Evolutionary conservation across 139 green algal genomes (phyloP).

Genomic region (Dunaliella primolecta): DNA sequence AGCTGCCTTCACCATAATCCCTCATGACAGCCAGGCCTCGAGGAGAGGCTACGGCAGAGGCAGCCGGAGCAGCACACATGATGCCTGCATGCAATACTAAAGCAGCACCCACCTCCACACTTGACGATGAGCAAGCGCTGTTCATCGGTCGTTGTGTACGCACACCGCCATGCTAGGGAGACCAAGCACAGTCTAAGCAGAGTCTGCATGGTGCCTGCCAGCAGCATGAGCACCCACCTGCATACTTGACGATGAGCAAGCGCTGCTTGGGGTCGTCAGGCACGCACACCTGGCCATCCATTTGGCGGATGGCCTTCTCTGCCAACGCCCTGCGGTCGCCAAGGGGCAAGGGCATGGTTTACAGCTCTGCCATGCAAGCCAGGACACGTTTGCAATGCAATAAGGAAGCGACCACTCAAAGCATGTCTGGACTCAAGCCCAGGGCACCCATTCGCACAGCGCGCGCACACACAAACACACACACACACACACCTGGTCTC

Average conservation of each 20-base stretch:
- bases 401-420: too few species aligned
- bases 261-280: conserved; percentile 35
- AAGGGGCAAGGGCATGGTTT: too few species aligned
- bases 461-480: neutral
- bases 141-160: conserved; percentile 29
- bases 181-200: too few species aligned
- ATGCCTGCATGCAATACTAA: too few species aligned
- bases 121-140: conserved; percentile 43
- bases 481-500: conserved; percentile 22
- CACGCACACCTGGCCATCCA: conserved; percentile 39
- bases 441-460: too few species aligned
- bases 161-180: too few species aligned
- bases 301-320: conserved; percentile 35
- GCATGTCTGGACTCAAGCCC: too few species aligned
- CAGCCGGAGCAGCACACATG: too few species aligned
- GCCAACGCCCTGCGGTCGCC: conserved; percentile 15
- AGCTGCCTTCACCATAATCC: too few species aligned
- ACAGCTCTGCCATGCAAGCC: neutral
- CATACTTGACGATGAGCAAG: conserved; percentile 44
- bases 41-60: too few species aligned
- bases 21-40: too few species aligned
- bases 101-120: conserved; percentile 22
- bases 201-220: too few species aligned
- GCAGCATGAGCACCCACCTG: conserved; percentile 8
- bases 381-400: neutral